Evolutionary conservation across 2,329 filamentous ascomycete species (phyloP).

Genomic region (Massarina eburnea): DNA sequence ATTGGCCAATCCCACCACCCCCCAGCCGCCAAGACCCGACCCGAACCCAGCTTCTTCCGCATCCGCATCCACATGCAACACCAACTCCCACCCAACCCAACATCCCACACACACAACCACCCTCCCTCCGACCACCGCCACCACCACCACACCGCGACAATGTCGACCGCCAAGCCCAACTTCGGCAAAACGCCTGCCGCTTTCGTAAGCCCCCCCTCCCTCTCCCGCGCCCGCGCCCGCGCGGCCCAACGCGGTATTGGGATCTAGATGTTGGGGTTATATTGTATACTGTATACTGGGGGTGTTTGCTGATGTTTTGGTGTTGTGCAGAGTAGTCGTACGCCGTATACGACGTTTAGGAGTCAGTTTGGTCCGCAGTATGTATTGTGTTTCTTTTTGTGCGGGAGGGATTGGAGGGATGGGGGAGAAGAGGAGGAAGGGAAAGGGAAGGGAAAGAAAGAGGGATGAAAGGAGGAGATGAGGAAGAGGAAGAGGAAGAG

Average conservation of each 20-base stretch:
- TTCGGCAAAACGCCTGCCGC: slow-evolving; percentile 32
- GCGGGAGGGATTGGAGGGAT: slow-evolving; percentile 1
- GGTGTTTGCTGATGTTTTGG: slow-evolving; percentile 16
- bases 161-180: slow-evolving; percentile 10
- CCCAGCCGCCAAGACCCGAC: background rate
- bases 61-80: too few species aligned
- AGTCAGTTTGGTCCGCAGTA: slow-evolving; percentile 63
- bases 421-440: background rate
- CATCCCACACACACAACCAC: slow-evolving; percentile 9
- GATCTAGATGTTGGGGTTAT: too few species aligned
- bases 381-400: slow-evolving; percentile 24
- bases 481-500: slow-evolving; percentile 1
- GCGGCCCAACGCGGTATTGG: too few species aligned
- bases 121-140: slow-evolving; percentile 1
- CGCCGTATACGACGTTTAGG: slow-evolving; percentile 53
- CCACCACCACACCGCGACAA: slow-evolving; percentile 13
- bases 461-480: background rate
- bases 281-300: too few species aligned
- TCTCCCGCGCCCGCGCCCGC: slow-evolving; percentile 18
- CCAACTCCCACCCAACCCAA: slow-evolving; percentile 11
- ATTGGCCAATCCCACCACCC: background rate
- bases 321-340: slow-evolving; percentile 31
- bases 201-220: slow-evolving; percentile 21
- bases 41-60: slow-evolving; percentile 12
- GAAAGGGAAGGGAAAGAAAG: background rate